Conservation (phyloP, 2,329 filamentous ascomycete species). For the Grosmannia clavigera region DNA sequence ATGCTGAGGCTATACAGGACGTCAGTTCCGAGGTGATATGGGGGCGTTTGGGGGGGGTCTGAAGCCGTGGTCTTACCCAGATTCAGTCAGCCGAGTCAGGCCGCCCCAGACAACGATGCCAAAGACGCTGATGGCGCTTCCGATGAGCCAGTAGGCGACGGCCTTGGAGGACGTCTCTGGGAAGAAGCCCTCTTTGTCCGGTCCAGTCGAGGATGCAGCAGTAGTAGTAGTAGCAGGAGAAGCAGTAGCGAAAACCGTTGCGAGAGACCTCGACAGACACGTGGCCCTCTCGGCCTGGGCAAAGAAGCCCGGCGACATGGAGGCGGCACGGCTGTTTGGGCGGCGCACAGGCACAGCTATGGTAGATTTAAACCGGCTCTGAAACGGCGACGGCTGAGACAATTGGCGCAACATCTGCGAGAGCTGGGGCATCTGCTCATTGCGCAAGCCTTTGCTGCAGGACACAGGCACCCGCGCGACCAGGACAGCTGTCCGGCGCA, state of each 20-base stretch:
- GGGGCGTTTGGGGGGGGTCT: neutral
- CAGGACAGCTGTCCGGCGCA: conserved; percentile 16
- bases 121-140: conserved; percentile 85
- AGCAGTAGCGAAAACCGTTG: conserved; percentile 3
- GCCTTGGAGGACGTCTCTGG: conserved; percentile 56
- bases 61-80: conserved; percentile 49
- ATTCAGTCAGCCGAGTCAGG: conserved; percentile 87
- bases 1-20: conserved; percentile 63
- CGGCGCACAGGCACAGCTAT: neutral
- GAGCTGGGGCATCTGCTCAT: conserved; percentile 11
- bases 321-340: neutral
- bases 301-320: neutral
- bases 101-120: conserved; percentile 95
- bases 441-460: conserved; percentile 36
- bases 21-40: neutral
- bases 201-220: conserved; percentile 4
- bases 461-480: conserved; percentile 23
- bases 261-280: conserved; percentile 8
- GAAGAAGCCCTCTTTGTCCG: conserved; percentile 20
- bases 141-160: conserved; percentile 87
- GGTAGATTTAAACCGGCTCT: neutral
- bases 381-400: neutral
- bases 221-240: neutral
- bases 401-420: neutral
- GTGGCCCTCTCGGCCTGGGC: conserved; percentile 8